Evolutionary conservation across 2,329 filamentous ascomycete genomes (phyloP), one percentile per base, ranked within the genome.

Genomic region (Hirsutella rhossiliensis): DNA sequence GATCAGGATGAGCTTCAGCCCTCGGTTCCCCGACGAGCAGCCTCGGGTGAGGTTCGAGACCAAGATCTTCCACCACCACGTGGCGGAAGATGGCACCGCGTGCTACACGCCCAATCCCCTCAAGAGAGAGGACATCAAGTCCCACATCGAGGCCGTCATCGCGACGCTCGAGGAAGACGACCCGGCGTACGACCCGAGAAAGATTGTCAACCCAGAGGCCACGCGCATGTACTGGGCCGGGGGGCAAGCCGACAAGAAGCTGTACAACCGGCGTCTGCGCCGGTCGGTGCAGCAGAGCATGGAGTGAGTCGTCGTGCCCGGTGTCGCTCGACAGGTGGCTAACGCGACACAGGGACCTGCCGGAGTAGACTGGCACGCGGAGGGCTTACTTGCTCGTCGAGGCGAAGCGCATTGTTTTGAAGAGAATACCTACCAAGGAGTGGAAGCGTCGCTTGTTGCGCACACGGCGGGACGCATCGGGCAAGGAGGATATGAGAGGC

Each of bases 161-260:
- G 73, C 76, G 7, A 75, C 82, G 1, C 70, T 97, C n/a, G 88
- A 96, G 57, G 89, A 97, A 45, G 87, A 94, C 47, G 74, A 79
- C 2, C 87, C 89, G 0, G 82, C 84, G 0, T 97, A 94, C 57
- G 92, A 98, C 58, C 92, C 92, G 1, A 76, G 90, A 39, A 89
- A 86, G 11, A 76, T 87, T 29, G 87, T 97, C 32, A 83, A 95
- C 50, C 84, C 81, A 0, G 89, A 95, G 55, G 88, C 89, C 2
- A 82, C 84, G 36, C 86, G 81, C 61, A 68, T 97, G 39, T 92
- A 83, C 58, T 98, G 92, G 90, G 88, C 88, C 3, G 73, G 73
- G 4, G 65, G 76, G 1, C 47, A 59, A 3, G 82, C 88, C 3
- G 82, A 90, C 43, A 84, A 85, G 58, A 95, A 89, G 64, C 66